phyloP scores from a whole-genome alignment of 176 grass and related monocot species.

The Carex parvula region DNA sequence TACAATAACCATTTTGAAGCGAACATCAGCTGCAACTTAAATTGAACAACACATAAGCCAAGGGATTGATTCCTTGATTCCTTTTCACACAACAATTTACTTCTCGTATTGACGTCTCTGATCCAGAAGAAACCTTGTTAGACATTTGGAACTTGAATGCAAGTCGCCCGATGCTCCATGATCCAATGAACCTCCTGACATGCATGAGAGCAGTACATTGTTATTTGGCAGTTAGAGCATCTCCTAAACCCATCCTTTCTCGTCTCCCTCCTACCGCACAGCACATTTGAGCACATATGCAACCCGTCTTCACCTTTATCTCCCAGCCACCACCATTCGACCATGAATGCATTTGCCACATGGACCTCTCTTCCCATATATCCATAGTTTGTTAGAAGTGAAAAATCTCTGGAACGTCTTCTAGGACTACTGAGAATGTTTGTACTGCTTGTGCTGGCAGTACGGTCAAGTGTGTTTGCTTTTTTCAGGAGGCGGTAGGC shows the following conservation, averaged over 20 bases:
- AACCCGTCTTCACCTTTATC: background rate
- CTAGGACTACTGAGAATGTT: slow-evolving; percentile 13
- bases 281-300: slow-evolving; percentile 58
- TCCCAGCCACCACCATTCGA: slow-evolving; percentile 42
- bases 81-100: too few relatives aligned
- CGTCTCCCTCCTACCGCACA: slow-evolving; percentile 59
- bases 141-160: slow-evolving; percentile 18
- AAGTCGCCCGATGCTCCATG: slow-evolving; percentile 49
- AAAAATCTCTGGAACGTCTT: background rate
- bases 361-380: slow-evolving; percentile 37
- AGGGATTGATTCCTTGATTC: too few relatives aligned
- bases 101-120: background rate
- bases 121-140: background rate
- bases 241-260: slow-evolving; percentile 68
- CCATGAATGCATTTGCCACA: slow-evolving; percentile 26
- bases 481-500: slow-evolving; percentile 56
- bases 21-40: background rate
- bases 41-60: background rate
- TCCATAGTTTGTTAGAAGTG: background rate
- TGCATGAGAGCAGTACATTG: slow-evolving; percentile 71
- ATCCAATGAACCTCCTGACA: slow-evolving; percentile 85
- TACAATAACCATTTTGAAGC: background rate
- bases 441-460: slow-evolving; percentile 5
- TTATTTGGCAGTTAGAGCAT: slow-evolving; percentile 60
- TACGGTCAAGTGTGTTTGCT: slow-evolving; percentile 47